Percentiles rank a stretch among this genome's conserved stretches.
Evolutionary conservation across 805 yeast species (phyloP).

Genomic region (Maudiozyma pseudohumilis): DNA sequence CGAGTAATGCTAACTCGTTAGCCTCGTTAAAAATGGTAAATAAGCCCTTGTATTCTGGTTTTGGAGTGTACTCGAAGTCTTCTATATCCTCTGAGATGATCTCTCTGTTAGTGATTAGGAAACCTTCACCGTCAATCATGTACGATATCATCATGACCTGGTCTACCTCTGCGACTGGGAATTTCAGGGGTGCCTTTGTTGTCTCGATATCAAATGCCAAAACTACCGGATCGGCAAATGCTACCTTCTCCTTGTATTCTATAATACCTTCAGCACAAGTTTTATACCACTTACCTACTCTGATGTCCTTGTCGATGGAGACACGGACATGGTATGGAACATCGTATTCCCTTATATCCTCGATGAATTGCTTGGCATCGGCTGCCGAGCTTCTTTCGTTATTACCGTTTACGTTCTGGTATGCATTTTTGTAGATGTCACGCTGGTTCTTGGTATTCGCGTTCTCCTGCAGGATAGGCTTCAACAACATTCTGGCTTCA

Average conservation of each 20-base stretch:
- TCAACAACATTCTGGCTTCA: constrained; percentile 58
- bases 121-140: constrained; percentile 98
- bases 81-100: constrained; percentile 90
- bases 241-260: constrained; percentile 57
- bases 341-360: constrained; percentile 85
- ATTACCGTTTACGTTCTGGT: constrained; percentile 8
- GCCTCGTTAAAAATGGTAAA: constrained; percentile 86
- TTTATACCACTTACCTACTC: constrained; percentile 95
- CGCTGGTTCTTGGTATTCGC: constrained; percentile 49
- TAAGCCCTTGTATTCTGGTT: constrained; percentile 85
- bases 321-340: constrained; percentile 96
- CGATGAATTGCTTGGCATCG: constrained; percentile 50
- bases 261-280: constrained; percentile 55
- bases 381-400: constrained; percentile 29
- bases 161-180: constrained; percentile 85
- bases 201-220: constrained; percentile 97
- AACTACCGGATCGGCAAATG: constrained; percentile 96
- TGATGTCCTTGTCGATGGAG: constrained; percentile 74
- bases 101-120: constrained; percentile 83
- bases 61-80: constrained; percentile 96
- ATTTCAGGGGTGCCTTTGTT: constrained; percentile 89
- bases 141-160: constrained; percentile 98
- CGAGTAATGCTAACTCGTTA: constrained; percentile 66
- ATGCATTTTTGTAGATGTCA: constrained; percentile 42
- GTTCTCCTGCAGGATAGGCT: constrained; percentile 65